Conservation (phyloP, 768 basidiomycete genomes). For the Phaeotremella fagi region DNA sequence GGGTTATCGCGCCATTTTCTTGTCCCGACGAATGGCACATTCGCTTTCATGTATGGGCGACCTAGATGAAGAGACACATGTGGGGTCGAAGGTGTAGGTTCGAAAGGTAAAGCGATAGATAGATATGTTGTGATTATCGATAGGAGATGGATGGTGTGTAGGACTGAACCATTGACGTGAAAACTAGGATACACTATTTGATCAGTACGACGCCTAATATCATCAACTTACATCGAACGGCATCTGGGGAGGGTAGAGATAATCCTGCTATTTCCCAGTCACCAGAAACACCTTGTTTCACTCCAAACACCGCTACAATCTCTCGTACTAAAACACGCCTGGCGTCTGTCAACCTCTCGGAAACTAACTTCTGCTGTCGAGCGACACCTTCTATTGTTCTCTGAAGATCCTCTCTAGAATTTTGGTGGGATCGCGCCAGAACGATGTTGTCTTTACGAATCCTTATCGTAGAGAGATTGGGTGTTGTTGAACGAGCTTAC, state of each 20-base stretch:
- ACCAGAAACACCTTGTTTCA: conserved; percentile 9
- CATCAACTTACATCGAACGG: conserved; percentile 23
- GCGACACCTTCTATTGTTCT: background rate
- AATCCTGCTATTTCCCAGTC: conserved; percentile 38
- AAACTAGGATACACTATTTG: conserved; percentile 20
- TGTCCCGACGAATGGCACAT: conserved; percentile 28
- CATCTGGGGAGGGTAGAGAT: conserved; percentile 15
- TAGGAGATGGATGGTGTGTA: conserved; percentile 39
- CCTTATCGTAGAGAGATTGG: too few species aligned
- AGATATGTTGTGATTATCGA: conserved; percentile 40
- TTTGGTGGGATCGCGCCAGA: background rate
- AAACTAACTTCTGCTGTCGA: conserved; percentile 11
- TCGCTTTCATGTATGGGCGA: conserved; percentile 24
- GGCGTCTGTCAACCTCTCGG: conserved; percentile 24
- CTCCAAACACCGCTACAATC: conserved; percentile 32
- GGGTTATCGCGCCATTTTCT: conserved; percentile 29
- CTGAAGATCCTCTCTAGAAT: background rate
- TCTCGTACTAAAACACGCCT: conserved; percentile 34
- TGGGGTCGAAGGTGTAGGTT: conserved; percentile 8
- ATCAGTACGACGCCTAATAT: background rate
- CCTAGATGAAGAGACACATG: conserved; percentile 15
- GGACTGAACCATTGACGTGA: conserved; percentile 33
- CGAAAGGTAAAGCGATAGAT: conserved; percentile 36
- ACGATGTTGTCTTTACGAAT: background rate
- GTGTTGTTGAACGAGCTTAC: too few species aligned